Evolutionary conservation across 2,329 filamentous ascomycete genomes (phyloP).

Genomic region (Pseudocercospora cruenta): DNA sequence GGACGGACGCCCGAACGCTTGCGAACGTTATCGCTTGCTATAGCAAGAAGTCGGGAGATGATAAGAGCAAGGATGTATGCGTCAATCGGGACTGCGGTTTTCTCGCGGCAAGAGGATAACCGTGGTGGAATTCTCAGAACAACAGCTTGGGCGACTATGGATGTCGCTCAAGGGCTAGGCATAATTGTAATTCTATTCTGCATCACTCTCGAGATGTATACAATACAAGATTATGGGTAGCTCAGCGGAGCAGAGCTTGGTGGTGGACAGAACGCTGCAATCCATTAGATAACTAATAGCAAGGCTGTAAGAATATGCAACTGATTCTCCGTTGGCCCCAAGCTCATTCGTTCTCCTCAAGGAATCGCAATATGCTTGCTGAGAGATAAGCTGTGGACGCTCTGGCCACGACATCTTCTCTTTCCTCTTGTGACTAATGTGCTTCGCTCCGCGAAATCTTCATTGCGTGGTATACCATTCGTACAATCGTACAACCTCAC

Average conservation of each 20-base stretch:
- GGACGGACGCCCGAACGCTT: background rate
- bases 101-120: background rate
- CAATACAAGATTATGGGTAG: background rate
- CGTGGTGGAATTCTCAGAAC: background rate
- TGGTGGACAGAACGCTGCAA: background rate
- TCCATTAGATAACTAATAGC: background rate
- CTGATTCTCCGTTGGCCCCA: background rate
- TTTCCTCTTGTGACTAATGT: background rate
- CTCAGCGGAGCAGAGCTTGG: background rate
- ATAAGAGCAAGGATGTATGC: background rate
- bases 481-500: conserved; percentile 3
- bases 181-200: background rate
- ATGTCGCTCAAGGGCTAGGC: background rate
- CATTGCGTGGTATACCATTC: background rate
- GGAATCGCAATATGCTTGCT: background rate
- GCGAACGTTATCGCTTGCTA: background rate
- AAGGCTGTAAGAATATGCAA: background rate
- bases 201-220: background rate
- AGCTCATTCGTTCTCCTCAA: background rate
- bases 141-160: background rate
- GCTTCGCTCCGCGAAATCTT: background rate
- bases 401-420: background rate
- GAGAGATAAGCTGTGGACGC: too few species aligned
- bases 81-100: background rate
- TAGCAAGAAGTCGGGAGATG: background rate